These are phyloP conservation scores for Waitea zeae DNA, from an alignment of 1,284 basidiomycete genomes.

Conservation along the genomic window DNA sequence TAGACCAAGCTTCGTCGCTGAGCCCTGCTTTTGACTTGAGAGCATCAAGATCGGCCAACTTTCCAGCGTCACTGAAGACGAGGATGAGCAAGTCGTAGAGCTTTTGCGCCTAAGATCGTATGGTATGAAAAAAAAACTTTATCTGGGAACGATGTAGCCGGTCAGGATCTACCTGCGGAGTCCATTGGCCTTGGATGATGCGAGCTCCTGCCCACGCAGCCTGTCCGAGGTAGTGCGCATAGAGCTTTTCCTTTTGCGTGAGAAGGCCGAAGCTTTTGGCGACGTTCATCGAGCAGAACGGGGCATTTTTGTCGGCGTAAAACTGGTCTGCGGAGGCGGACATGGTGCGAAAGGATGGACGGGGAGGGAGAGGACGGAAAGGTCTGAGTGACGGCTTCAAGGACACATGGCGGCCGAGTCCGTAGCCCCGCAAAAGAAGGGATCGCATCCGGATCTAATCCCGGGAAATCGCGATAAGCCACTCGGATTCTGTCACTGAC, in stretches of 20 bases:
- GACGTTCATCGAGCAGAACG: constrained; percentile 51
- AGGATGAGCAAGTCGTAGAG: constrained; percentile 56
- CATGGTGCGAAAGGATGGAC: too few species aligned
- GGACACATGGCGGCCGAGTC: too few species aligned
- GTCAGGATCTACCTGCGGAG: too few species aligned
- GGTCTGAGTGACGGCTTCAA: too few species aligned
- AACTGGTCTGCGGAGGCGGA: constrained; percentile 48
- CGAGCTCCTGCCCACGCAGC: constrained; percentile 71
- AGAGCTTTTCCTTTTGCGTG: constrained; percentile 60
- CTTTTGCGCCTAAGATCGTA: too few species aligned
- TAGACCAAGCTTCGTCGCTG: constrained; percentile 42
- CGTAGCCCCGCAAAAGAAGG: too few species aligned
- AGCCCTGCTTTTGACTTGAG: constrained; percentile 38
- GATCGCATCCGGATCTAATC: too few species aligned
- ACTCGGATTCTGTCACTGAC: too few species aligned
- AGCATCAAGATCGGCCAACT: constrained; percentile 34
- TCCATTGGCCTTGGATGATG: constrained; percentile 73
- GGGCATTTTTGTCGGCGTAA: constrained; percentile 48
- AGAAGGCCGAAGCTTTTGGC: constrained; percentile 48
- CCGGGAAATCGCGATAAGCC: too few species aligned
- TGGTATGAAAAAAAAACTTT: too few species aligned
- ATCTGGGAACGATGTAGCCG: too few species aligned
- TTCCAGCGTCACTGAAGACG: constrained; percentile 33
- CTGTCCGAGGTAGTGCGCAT: constrained; percentile 48
- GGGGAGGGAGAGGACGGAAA: too few species aligned